Base-by-base conservation (phyloP, 1,284 basidiomycete genomes). In the Leccinum pachyderme region DNA sequence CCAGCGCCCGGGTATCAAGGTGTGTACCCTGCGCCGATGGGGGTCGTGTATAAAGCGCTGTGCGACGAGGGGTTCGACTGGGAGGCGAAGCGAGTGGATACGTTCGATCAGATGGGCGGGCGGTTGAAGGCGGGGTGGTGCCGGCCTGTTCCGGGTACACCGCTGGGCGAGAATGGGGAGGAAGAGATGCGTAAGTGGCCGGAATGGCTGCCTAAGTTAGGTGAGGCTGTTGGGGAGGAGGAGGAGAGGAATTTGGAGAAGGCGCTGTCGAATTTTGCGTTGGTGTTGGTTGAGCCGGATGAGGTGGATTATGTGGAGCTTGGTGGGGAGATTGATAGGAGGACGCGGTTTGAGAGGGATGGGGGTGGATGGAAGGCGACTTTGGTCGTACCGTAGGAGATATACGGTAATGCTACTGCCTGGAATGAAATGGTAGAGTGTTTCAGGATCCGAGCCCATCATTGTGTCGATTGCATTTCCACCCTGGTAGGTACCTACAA, bases 101-200 rank as follows among this genome's bases (percentile, higher is more conserved):
- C 77, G 22, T 89, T 87, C 67, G 76, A 79, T 56, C 63, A 35
- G 18, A 76, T 89, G 77, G 78, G 77, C 51, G 73, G 71, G 5
- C 69, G 74, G 49, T 81, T 89, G 83, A 81, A 78, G 60, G 87
- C 87, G 25, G 76, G 73, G 48, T 90, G 85, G 84, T 81, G 78
- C 56, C 70, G 80, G 2, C 87, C 87, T 1, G 62, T 73, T 0
- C 84, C 87, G 0, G 87, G 87, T 0, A 69, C 68, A 2, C 69
- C 63, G 4, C 64, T 88, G 13, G 43, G 25, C 43, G 41, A 64
- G n/a, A 71, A 73, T 25, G 80, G 76, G 5, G 74, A 79, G 47
- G 81, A 82, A 1, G 81, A 80, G 51, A 78, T 80, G 54, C 77
- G 79, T 58, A 70, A 68, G 54, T 89, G 86, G 86, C 84, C 84